Conservation (phyloP, 1,284 basidiomycete genomes). For the Malassezia globosa region DNA sequence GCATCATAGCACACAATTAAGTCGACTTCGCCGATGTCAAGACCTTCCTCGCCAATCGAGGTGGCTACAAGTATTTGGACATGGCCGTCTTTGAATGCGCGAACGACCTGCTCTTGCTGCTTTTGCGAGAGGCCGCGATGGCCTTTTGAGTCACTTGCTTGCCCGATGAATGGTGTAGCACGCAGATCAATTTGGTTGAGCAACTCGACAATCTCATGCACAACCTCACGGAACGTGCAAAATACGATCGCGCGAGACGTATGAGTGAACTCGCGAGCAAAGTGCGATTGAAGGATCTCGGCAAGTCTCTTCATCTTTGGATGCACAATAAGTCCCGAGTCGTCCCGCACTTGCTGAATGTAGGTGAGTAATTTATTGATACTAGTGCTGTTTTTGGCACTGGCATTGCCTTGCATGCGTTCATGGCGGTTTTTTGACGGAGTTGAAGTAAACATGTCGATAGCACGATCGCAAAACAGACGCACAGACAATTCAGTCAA, state of each 20-base stretch:
- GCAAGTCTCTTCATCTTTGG: conserved; percentile 80
- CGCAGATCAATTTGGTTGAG: conserved; percentile 52
- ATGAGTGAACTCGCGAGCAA: conserved; percentile 57
- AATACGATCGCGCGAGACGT: conserved; percentile 87
- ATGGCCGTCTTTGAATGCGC: conserved; percentile 72
- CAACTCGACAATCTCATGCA: conserved; percentile 70
- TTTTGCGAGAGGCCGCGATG: conserved; percentile 80
- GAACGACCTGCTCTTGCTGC: conserved; percentile 78
- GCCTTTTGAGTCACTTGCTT: conserved; percentile 71
- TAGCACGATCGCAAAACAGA: conserved; percentile 45
- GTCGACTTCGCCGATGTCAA: conserved; percentile 99
- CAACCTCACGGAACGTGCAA: conserved; percentile 72
- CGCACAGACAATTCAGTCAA: conserved; percentile 61
- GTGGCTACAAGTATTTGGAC: conserved; percentile 91
- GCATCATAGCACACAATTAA: conserved; percentile 93
- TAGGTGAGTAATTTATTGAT: conserved; percentile 58
- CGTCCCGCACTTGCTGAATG: conserved; percentile 52
- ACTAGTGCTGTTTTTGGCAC: conserved; percentile 21
- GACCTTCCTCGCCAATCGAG: conserved; percentile 92
- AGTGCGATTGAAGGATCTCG: conserved; percentile 32
- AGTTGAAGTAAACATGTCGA: conserved; percentile 45
- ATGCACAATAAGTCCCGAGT: conserved; percentile 57
- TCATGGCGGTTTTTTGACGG: conserved; percentile 35
- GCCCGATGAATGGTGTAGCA: conserved; percentile 82
- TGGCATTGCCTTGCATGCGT: conserved; percentile 41